Evolutionary conservation across 371 early-diverging fungal genomes (phyloP).

Genomic region (Haplosporangium sp.): DNA sequence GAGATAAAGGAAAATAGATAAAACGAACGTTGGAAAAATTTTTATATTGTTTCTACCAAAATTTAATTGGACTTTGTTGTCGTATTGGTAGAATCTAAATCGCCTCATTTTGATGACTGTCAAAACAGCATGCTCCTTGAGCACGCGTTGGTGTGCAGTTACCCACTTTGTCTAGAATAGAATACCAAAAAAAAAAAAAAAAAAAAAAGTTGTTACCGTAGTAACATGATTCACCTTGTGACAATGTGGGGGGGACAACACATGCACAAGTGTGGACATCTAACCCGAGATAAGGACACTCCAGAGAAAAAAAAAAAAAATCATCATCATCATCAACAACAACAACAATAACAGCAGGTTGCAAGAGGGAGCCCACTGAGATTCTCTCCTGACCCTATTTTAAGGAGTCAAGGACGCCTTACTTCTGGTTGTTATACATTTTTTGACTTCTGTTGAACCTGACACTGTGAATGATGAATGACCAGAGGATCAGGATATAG

Average conservation of each 20-base stretch:
- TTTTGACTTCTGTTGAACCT: conserved; percentile 16
- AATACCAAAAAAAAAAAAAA: not conserved
- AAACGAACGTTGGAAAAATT: not conserved
- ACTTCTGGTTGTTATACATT: conserved; percentile 6
- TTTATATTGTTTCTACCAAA: conserved; percentile 2
- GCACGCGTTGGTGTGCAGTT: too few relatives aligned
- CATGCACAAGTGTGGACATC: not conserved
- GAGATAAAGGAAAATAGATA: not conserved
- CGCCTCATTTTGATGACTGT: too few relatives aligned
- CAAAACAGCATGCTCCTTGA: too few relatives aligned
- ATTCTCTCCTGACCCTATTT: conserved; percentile 32
- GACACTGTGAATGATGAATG: conserved; percentile 22
- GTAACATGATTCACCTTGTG: conserved; percentile 20
- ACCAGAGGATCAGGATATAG: conserved; percentile 19
- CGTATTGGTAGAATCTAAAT: not conserved
- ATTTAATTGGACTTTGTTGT: not conserved
- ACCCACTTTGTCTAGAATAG: not conserved
- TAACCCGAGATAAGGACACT: not conserved
- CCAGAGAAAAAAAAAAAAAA: conserved; percentile 10
- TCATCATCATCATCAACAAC: too few relatives aligned
- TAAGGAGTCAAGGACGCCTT: conserved; percentile 6
- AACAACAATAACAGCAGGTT: not conserved
- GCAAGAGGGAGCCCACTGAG: not conserved
- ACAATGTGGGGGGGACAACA: not conserved
- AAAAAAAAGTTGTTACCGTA: not conserved